Evolutionary conservation across 2,329 filamentous ascomycete species (phyloP).

Genomic region (Lasiodiplodia gonubiensis): DNA sequence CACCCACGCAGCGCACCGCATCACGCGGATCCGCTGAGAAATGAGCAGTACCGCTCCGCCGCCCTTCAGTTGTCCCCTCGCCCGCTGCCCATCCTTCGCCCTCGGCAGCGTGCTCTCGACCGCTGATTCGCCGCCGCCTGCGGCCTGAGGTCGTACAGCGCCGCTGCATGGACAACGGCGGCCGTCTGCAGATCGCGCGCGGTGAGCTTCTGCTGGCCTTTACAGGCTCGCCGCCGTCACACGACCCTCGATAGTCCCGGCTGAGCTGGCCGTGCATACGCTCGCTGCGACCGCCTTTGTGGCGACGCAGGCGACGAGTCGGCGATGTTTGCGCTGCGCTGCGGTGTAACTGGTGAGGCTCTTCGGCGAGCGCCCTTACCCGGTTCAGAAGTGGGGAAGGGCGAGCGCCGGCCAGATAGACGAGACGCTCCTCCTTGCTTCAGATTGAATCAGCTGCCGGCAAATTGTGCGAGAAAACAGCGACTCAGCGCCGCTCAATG

Average conservation of each 20-base stretch:
- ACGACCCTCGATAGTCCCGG: conserved; percentile 24
- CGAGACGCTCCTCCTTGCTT: conserved; percentile 28
- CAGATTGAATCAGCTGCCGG: conserved; percentile 5
- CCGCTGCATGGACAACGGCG: conserved; percentile 28
- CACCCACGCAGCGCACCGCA: conserved; percentile 21
- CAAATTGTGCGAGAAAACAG: conserved; percentile 18
- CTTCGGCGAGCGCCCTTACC: conserved; percentile 26
- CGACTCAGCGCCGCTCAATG: conserved; percentile 11
- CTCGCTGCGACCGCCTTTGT: conserved; percentile 27
- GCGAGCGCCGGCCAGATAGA: conserved; percentile 21
- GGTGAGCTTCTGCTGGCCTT: conserved; percentile 26
- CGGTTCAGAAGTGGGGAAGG: conserved; percentile 28
- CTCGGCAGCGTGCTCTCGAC: neutral
- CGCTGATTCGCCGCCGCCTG: conserved; percentile 16
- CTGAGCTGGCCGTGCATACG: conserved; percentile 29
- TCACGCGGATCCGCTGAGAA: conserved; percentile 21
- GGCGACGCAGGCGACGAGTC: conserved; percentile 18
- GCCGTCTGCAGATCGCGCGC: conserved; percentile 28
- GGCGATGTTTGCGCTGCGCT: conserved; percentile 22
- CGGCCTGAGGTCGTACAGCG: conserved; percentile 25
- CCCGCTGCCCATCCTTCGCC: conserved; percentile 20
- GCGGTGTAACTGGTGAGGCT: conserved; percentile 29
- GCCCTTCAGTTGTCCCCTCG: conserved; percentile 3
- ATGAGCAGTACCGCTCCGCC: conserved; percentile 24
- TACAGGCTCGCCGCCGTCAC: conserved; percentile 20